phyloP scores from a whole-genome alignment of 192 early-diverging fungal genomes.

The Fimicolochytrium jonesii region DNA sequence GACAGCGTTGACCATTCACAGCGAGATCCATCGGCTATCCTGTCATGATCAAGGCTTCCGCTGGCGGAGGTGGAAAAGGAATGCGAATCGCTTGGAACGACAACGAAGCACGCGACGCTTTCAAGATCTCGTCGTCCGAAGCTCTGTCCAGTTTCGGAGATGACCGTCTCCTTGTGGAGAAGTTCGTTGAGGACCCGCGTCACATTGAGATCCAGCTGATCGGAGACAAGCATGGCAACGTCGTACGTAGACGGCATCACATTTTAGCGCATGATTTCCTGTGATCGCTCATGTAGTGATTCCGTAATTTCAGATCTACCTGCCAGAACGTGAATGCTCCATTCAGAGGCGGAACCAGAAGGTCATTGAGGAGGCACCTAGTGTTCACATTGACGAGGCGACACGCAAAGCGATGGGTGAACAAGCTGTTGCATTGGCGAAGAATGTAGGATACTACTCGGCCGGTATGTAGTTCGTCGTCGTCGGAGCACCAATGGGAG shows the following conservation, averaged over 20 bases:
- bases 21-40: not conserved
- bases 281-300: not conserved
- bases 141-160: constrained; percentile 89
- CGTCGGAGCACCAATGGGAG: not conserved
- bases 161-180: constrained; percentile 85
- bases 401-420: constrained; percentile 46
- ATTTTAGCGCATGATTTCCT: too few species aligned
- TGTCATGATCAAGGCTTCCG: constrained; percentile 3
- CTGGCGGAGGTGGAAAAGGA: constrained; percentile 40
- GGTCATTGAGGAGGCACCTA: constrained; percentile 91
- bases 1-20: too few species aligned
- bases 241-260: constrained; percentile 47
- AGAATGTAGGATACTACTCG: constrained; percentile 79
- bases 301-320: constrained; percentile 49
- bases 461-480: constrained; percentile 57
- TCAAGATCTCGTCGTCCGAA: constrained; percentile 84
- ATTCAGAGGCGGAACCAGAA: constrained; percentile 96
- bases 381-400: constrained; percentile 31
- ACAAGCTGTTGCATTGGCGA: constrained; percentile 58
- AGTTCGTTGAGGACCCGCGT: constrained; percentile 80
- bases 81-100: constrained; percentile 85
- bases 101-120: constrained; percentile 73
- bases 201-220: constrained; percentile 97
- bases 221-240: constrained; percentile 83
- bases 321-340: constrained; percentile 95